Percentiles rank a stretch among this genome's conserved stretches.
Conservation (phyloP, 495 filamentous ascomycete species). For the Trichocladium uniseriatum region DNA sequence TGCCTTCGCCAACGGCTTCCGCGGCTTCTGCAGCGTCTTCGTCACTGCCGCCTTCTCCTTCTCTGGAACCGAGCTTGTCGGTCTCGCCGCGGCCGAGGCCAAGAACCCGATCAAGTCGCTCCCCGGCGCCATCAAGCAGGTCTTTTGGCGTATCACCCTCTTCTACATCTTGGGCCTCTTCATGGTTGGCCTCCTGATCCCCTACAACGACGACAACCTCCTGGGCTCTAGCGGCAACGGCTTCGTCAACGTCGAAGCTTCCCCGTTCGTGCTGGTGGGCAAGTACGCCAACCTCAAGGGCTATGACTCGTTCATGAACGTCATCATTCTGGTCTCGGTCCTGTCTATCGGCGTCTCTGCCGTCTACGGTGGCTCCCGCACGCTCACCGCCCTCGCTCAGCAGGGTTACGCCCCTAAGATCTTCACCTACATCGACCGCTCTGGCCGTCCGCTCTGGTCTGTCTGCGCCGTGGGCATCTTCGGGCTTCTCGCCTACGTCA, state of each 20-base stretch:
- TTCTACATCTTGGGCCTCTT: constrained; percentile 70
- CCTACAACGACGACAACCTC: constrained; percentile 44
- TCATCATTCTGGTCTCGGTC: constrained; percentile 62
- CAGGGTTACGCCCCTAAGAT: constrained; percentile 48
- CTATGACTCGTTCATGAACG: constrained; percentile 65
- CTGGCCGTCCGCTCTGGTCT: constrained; percentile 48
- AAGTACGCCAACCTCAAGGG: constrained; percentile 54
- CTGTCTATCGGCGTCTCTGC: constrained; percentile 58
- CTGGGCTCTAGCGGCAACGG: constrained; percentile 35
- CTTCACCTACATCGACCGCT: constrained; percentile 50
- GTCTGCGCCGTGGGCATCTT: constrained; percentile 39
- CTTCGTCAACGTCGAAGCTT: constrained; percentile 48
- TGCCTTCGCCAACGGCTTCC: constrained; percentile 61
- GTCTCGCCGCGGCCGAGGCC: constrained; percentile 64
- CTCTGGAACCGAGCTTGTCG: constrained; percentile 62
- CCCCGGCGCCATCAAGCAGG: constrained; percentile 60
- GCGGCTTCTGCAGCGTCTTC: constrained; percentile 64
- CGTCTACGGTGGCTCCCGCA: constrained; percentile 60
- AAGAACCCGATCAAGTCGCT: constrained; percentile 54
- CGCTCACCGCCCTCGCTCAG: constrained; percentile 54
- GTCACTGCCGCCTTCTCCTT: constrained; percentile 68
- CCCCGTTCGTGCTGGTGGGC: constrained; percentile 68
- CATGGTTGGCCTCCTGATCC: constrained; percentile 66
- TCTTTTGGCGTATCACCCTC: constrained; percentile 62
- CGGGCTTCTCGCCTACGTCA: constrained; percentile 48